phyloP scores from a whole-genome alignment of 106 monocot species.

The Ottelia alismoides region DNA sequence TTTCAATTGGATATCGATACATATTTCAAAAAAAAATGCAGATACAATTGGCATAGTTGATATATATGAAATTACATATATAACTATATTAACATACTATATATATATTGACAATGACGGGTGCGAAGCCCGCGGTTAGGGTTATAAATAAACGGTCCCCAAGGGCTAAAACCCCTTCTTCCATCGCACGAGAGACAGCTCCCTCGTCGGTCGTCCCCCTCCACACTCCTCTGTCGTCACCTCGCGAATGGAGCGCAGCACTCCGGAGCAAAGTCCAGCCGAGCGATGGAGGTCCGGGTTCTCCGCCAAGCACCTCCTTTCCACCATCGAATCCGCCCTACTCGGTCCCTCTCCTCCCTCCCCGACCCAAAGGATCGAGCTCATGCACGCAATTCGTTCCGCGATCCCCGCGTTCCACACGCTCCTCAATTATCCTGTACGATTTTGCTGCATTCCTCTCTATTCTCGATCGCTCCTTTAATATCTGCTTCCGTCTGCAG shows the following conservation, averaged over 20 bases:
- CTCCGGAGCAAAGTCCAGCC: neutral
- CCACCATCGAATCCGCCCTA: constrained; percentile 48
- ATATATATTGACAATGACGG: too few species aligned
- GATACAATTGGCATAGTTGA: too few species aligned
- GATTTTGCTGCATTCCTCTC: too few species aligned
- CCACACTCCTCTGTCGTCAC: too few species aligned
- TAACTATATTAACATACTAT: too few species aligned
- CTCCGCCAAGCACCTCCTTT: constrained; percentile 48
- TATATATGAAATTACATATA: too few species aligned
- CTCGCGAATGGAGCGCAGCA: constrained; percentile 6
- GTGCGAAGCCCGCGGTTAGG: constrained; percentile 2
- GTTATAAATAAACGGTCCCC: constrained; percentile 1
- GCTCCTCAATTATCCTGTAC: constrained; percentile 52
- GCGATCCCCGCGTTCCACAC: constrained; percentile 30
- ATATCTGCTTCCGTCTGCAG: too few species aligned
- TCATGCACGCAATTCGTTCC: constrained; percentile 63
- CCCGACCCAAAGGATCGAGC: constrained; percentile 64
- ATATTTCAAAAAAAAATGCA: too few species aligned
- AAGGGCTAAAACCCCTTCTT: too few species aligned
- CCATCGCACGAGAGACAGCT: neutral
- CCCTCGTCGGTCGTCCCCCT: too few species aligned
- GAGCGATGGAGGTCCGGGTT: constrained; percentile 16
- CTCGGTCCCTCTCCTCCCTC: constrained; percentile 57
- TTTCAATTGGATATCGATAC: too few species aligned
- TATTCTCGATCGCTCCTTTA: too few species aligned